A percentile compares a stretch with the other conserved stretches of the same genome.
Evolutionary conservation across 805 yeast genomes (phyloP).

Genomic region (Soucietia sequanensis): DNA sequence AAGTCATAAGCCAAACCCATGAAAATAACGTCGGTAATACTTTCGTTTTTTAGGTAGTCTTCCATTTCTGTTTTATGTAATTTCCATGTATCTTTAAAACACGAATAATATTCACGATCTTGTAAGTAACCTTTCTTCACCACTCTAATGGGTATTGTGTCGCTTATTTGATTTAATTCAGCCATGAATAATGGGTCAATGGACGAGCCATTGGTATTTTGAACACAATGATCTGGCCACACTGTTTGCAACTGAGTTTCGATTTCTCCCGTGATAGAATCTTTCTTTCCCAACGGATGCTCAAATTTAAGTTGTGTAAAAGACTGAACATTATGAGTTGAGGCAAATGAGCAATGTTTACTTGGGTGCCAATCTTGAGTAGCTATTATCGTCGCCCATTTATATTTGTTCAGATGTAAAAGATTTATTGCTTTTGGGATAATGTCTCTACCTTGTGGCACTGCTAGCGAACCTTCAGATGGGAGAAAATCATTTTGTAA

Average conservation of each 20-base stretch:
- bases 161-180: conserved; percentile 30
- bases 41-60: conserved; percentile 41
- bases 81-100: conserved; percentile 79
- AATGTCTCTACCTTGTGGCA: conserved; percentile 57
- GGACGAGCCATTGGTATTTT: conserved; percentile 63
- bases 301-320: conserved; percentile 48
- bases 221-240: conserved; percentile 95
- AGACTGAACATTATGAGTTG: conserved; percentile 53
- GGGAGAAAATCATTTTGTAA: conserved; percentile 87
- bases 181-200: conserved; percentile 51
- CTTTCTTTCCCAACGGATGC: conserved; percentile 45
- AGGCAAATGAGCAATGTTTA: conserved; percentile 80
- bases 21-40: conserved; percentile 60
- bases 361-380: conserved; percentile 90
- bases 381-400: conserved; percentile 66
- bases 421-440: conserved; percentile 53
- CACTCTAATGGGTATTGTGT: conserved; percentile 33
- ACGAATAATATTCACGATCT: conserved; percentile 85
- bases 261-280: conserved; percentile 17
- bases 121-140: conserved; percentile 70
- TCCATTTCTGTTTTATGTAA: conserved; percentile 66
- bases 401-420: conserved; percentile 33
- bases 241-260: conserved; percentile 43
- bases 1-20: conserved; percentile 87
- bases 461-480: conserved; percentile 75